Conservation (phyloP, 345 rosid species). For the Raphanus raphanistrum region DNA sequence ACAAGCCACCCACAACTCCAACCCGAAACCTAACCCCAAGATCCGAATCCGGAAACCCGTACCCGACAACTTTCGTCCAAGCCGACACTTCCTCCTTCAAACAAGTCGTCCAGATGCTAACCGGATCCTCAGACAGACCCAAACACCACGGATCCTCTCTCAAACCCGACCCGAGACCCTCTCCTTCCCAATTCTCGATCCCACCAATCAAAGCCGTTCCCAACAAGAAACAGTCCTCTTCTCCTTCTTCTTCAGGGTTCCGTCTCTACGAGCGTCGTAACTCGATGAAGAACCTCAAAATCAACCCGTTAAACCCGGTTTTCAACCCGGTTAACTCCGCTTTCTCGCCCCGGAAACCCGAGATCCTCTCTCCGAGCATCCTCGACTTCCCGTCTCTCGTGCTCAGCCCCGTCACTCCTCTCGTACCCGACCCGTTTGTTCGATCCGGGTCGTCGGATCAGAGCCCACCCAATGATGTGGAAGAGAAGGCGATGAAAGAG, state of each 20-base stretch:
- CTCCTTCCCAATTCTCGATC: slow-evolving; percentile 60
- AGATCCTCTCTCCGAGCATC: slow-evolving; percentile 88
- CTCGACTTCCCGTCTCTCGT: slow-evolving; percentile 83
- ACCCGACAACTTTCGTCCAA: slow-evolving; percentile 98
- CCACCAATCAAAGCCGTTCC: slow-evolving; percentile 82
- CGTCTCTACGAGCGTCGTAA: slow-evolving; percentile 92
- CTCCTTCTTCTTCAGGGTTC: slow-evolving; percentile 52
- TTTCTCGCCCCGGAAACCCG: slow-evolving; percentile 70
- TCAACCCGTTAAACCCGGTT: slow-evolving; percentile 69
- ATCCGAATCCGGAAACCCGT: slow-evolving; percentile 82
- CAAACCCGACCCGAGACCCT: slow-evolving; percentile 43
- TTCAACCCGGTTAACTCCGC: slow-evolving; percentile 33
- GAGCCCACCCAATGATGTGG: slow-evolving; percentile 40
- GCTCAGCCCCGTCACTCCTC: slow-evolving; percentile 91
- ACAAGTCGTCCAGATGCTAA: slow-evolving; percentile 96
- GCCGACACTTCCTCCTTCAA: slow-evolving; percentile 93
- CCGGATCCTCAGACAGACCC: slow-evolving; percentile 76
- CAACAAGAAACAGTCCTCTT: slow-evolving; percentile 55
- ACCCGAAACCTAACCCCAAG: slow-evolving; percentile 62
- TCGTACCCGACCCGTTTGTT: slow-evolving; percentile 83
- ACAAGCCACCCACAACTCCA: slow-evolving; percentile 40
- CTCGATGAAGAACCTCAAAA: slow-evolving; percentile 80
- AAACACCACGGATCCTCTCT: slow-evolving; percentile 41
- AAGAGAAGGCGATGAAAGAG: slow-evolving; percentile 84
- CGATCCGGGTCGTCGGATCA: slow-evolving; percentile 55